phyloP scores from a whole-genome alignment of 2,329 filamentous ascomycete species.

The Hawksworthiomyces lignivorus region DNA sequence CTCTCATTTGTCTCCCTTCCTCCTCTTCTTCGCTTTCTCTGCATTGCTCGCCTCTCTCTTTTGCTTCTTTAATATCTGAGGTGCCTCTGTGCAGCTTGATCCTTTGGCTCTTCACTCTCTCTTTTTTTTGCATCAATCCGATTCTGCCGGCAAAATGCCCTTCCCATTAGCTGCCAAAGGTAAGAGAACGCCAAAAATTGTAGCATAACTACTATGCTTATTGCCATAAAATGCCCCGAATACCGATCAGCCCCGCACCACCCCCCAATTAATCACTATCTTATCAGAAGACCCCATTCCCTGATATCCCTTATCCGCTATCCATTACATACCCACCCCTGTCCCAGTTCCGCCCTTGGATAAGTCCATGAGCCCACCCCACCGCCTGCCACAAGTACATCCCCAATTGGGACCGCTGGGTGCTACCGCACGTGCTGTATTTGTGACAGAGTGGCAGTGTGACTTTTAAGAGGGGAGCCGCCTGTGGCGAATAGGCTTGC shows the following conservation, averaged over 20 bases:
- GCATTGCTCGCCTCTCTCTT: not conserved
- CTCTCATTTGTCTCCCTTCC: not conserved
- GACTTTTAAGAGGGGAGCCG: too few relatives aligned
- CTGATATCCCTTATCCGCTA: too few relatives aligned
- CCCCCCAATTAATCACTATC: not conserved
- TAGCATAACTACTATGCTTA: slow-evolving; percentile 15
- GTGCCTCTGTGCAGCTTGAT: too few relatives aligned
- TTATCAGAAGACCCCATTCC: too few relatives aligned
- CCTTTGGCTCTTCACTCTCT: not conserved
- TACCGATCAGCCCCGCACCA: not conserved
- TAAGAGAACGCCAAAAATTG: slow-evolving; percentile 16
- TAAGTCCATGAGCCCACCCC: slow-evolving; percentile 4
- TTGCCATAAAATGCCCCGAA: not conserved
- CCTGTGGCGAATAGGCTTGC: slow-evolving; percentile 1
- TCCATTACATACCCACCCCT: slow-evolving; percentile 1
- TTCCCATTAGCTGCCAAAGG: slow-evolving; percentile 30
- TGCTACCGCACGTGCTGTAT: slow-evolving; percentile 6
- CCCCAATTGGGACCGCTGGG: too few relatives aligned
- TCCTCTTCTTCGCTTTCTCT: not conserved
- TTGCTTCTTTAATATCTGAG: not conserved
- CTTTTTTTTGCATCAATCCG: not conserved
- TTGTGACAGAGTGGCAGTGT: not conserved
- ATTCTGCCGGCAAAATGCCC: slow-evolving; percentile 24
- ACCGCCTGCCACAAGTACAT: too few relatives aligned
- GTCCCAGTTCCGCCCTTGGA: not conserved